These are phyloP conservation scores for Wickerhamiella azymoides DNA, from an alignment of 805 yeast species.

Conservation along the genomic window DNA sequence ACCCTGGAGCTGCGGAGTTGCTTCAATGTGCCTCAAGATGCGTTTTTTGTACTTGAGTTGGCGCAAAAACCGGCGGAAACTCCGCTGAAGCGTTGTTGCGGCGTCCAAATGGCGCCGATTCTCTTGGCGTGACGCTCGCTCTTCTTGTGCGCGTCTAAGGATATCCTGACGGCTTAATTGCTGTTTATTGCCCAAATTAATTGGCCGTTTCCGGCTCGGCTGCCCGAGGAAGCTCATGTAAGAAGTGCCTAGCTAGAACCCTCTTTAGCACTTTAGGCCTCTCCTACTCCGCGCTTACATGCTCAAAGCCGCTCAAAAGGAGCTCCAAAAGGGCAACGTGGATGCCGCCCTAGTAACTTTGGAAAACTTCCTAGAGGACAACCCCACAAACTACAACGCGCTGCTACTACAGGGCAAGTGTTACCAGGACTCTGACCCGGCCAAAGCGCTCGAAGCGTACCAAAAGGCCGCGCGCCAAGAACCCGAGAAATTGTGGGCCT, in stretches of 20 bases:
- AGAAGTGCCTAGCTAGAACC: neutral
- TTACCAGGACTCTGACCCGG: constrained; percentile 30
- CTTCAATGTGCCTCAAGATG: constrained; percentile 21
- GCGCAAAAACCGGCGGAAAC: constrained; percentile 31
- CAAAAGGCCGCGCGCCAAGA: constrained; percentile 31
- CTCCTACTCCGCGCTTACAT: neutral
- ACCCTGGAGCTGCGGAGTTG: constrained; percentile 8
- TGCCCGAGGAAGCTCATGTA: constrained; percentile 51
- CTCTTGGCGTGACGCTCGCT: constrained; percentile 51
- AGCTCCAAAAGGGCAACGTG: constrained; percentile 36
- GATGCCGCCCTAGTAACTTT: constrained; percentile 47
- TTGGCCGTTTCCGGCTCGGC: constrained; percentile 39
- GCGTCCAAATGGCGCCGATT: constrained; percentile 38
- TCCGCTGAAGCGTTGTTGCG: constrained; percentile 36
- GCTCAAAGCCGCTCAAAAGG: constrained; percentile 19
- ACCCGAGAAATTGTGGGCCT: constrained; percentile 42
- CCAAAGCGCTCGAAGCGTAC: constrained; percentile 38
- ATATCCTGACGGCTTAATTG: constrained; percentile 30
- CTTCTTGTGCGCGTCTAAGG: constrained; percentile 50
- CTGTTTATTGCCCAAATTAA: constrained; percentile 41
- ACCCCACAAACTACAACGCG: constrained; percentile 45
- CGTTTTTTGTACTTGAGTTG: constrained; percentile 21
- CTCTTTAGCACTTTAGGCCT: neutral
- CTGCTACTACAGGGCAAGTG: constrained; percentile 53
- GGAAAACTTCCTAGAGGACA: constrained; percentile 41